phyloP scores from a whole-genome alignment of 805 yeast species.

The Danielia reshetovae region DNA sequence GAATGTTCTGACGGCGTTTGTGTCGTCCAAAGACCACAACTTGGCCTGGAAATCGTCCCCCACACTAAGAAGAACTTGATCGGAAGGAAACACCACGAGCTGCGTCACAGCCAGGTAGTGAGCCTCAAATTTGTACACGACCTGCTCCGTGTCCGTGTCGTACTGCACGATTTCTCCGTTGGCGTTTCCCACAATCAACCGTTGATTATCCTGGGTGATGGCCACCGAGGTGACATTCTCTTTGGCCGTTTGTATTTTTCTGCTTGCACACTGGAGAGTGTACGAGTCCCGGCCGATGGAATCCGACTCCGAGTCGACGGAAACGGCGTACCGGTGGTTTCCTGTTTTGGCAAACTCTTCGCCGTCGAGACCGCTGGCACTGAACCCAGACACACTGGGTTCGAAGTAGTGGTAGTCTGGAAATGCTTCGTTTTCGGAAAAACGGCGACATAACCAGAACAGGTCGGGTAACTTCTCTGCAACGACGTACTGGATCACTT shows the following conservation, averaged over 20 bases:
- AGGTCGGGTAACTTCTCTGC: constrained; percentile 20
- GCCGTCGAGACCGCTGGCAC: too few species aligned
- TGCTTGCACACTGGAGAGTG: constrained; percentile 3
- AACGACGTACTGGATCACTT: constrained; percentile 37
- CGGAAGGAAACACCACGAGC: constrained; percentile 57
- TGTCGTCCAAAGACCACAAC: constrained; percentile 48
- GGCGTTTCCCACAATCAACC: constrained; percentile 9
- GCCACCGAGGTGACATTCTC: constrained; percentile 7
- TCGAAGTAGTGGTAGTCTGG: too few species aligned
- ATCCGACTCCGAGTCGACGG: too few species aligned
- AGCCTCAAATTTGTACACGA: constrained; percentile 26
- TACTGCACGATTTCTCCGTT: constrained; percentile 7
- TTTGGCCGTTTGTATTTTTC: not conserved
- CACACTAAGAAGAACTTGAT: constrained; percentile 53
- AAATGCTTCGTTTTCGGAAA: constrained; percentile 16
- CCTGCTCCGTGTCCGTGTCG: constrained; percentile 3
- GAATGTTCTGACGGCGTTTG: constrained; percentile 38
- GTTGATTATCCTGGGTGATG: constrained; percentile 4
- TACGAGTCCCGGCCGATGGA: too few species aligned
- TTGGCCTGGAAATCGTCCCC: constrained; percentile 59
- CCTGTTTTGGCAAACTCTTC: not conserved
- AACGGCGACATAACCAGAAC: constrained; percentile 44
- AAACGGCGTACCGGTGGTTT: constrained; percentile 2
- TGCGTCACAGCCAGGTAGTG: constrained; percentile 48
- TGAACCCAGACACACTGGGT: too few species aligned